These are phyloP conservation scores for Globisporangium camurandrum DNA, from an alignment of 352 stramenopile species.

Conservation along the genomic window DNA sequence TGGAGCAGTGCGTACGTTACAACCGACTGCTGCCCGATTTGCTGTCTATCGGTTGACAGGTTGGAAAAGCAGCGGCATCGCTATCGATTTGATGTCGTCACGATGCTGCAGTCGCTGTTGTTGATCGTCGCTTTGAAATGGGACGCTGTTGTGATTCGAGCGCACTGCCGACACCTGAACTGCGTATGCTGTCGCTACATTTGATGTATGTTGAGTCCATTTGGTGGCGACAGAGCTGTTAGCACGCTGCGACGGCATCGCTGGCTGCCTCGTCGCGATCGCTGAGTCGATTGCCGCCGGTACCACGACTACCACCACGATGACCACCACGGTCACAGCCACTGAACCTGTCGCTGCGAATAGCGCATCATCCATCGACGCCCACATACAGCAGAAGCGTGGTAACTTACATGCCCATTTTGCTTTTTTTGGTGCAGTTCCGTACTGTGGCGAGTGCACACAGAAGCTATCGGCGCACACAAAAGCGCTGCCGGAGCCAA, in stretches of 20 bases:
- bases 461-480: slow-evolving; percentile 11
- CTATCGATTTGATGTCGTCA: background rate
- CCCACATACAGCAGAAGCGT: background rate
- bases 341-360: too few species aligned
- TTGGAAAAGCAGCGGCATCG: too few species aligned
- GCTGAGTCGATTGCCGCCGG: background rate
- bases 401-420: slow-evolving; percentile 83
- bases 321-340: background rate
- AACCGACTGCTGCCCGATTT: background rate
- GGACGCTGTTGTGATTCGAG: background rate
- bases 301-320: background rate
- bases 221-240: background rate
- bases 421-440: slow-evolving; percentile 80
- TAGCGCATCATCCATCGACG: too few species aligned
- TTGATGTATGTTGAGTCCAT: background rate
- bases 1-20: background rate
- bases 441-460: slow-evolving; percentile 45
- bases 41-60: too few species aligned
- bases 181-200: background rate
- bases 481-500: slow-evolving; percentile 35
- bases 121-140: background rate
- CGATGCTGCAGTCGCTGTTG: background rate
- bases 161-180: too few species aligned
- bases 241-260: too few species aligned
- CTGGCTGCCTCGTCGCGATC: too few species aligned